Conservation (phyloP, 345 rosid species). For the Citrus sinensis region DVS_A1.0 CM039169.1:10247501-10248000, state of each 20-base stretch:
- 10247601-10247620: constrained; percentile 69
- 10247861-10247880: constrained; percentile 31
- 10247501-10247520: constrained; percentile 29
- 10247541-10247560: constrained; percentile 37
- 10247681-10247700: constrained; percentile 70
- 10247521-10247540: constrained; percentile 33
- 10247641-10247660: constrained; percentile 38
- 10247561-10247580: constrained; percentile 81
- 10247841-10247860: constrained; percentile 10
- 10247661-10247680: constrained; percentile 22
- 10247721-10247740: constrained; percentile 41
- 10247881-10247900: constrained; percentile 39
- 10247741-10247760: constrained; percentile 25
- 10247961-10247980: neutral
- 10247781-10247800: constrained; percentile 19
- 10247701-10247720: constrained; percentile 46
- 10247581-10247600: constrained; percentile 76
- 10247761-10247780: constrained; percentile 23
- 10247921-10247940: constrained; percentile 50
- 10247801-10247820: constrained; percentile 21
- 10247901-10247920: constrained; percentile 35
- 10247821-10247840: constrained; percentile 26
- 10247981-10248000: neutral
- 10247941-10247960: constrained; percentile 27
- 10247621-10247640: constrained; percentile 54